Conservation (phyloP, 495 filamentous ascomycete genomes). For the Friedmanniomyces simplex region DNA sequence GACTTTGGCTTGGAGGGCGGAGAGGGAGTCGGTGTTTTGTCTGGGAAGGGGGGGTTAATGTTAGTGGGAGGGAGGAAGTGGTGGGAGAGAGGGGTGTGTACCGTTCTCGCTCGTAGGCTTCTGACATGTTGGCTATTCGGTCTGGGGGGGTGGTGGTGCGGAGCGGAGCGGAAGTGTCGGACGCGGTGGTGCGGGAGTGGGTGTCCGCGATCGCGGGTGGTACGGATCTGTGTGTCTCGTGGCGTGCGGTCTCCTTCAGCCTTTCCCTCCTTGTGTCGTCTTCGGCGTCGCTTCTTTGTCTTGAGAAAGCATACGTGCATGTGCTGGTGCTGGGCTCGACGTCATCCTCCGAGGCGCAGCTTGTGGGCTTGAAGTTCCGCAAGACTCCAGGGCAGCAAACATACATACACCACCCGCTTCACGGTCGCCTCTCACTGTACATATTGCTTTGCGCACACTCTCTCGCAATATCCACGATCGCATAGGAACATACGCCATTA, state of each 20-base stretch:
- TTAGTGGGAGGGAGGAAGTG: neutral
- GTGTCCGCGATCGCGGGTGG: no score
- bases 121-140: conserved; percentile 54
- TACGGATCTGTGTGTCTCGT: no score
- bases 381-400: neutral
- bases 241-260: no score
- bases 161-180: neutral
- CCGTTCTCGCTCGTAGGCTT: conserved; percentile 89
- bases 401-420: neutral
- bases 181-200: neutral
- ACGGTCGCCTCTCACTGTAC: no score
- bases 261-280: no score
- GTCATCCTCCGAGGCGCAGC: no score
- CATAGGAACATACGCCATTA: neutral
- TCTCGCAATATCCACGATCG: neutral
- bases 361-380: no score
- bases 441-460: no score
- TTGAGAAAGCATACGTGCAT: neutral
- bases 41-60: conserved; percentile 27
- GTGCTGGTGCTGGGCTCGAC: no score
- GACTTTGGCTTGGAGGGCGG: conserved; percentile 81
- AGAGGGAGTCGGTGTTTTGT: conserved; percentile 93
- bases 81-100: conserved; percentile 27
- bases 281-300: neutral
- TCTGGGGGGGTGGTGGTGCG: neutral